phyloP scores from a whole-genome alignment of 495 filamentous ascomycete genomes.

The Staphylotrichum longicolle region DNA sequence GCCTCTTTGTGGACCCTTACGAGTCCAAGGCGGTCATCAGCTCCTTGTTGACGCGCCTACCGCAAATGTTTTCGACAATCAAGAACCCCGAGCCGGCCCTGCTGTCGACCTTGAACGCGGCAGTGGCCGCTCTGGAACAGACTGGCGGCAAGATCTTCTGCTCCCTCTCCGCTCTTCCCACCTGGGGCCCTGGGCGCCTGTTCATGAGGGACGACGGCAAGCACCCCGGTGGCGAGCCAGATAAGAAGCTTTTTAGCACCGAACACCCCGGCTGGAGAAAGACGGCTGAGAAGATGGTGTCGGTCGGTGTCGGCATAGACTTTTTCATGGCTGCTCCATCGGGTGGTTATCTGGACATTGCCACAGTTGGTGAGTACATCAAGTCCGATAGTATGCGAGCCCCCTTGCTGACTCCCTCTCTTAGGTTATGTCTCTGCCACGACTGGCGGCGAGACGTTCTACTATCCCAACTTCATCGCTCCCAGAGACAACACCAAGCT shows the following conservation, averaged over 20 bases:
- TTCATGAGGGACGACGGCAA: conserved; percentile 85
- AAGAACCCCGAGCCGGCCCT: conserved; percentile 89
- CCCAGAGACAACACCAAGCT: conserved; percentile 81
- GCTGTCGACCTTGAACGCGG: conserved; percentile 77
- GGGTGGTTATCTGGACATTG: conserved; percentile 89
- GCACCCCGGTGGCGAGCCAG: conserved; percentile 78
- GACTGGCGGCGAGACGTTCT: conserved; percentile 89
- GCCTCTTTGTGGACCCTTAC: conserved; percentile 92
- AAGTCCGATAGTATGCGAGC: too few relatives aligned
- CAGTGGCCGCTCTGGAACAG: conserved; percentile 70
- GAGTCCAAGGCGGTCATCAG: conserved; percentile 87
- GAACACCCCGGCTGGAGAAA: conserved; percentile 85
- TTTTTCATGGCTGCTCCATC: conserved; percentile 90
- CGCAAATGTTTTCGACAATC: conserved; percentile 76
- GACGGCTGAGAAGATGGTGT: conserved; percentile 80
- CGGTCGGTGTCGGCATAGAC: conserved; percentile 82
- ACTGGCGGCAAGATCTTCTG: conserved; percentile 94
- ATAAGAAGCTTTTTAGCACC: conserved; percentile 87
- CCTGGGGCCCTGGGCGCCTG: conserved; percentile 82
- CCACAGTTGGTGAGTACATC: conserved; percentile 74
- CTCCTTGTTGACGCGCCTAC: conserved; percentile 74
- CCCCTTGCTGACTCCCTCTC: conserved; percentile 15
- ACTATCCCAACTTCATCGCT: conserved; percentile 92
- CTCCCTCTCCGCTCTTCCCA: conserved; percentile 78
- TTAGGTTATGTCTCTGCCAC: conserved; percentile 67